Percentiles rank a stretch among this genome's conserved stretches.
These are phyloP conservation scores for Ceratocystis huliohia DNA, from an alignment of 2,329 filamentous ascomycete genomes.

Conservation along the genomic window DNA sequence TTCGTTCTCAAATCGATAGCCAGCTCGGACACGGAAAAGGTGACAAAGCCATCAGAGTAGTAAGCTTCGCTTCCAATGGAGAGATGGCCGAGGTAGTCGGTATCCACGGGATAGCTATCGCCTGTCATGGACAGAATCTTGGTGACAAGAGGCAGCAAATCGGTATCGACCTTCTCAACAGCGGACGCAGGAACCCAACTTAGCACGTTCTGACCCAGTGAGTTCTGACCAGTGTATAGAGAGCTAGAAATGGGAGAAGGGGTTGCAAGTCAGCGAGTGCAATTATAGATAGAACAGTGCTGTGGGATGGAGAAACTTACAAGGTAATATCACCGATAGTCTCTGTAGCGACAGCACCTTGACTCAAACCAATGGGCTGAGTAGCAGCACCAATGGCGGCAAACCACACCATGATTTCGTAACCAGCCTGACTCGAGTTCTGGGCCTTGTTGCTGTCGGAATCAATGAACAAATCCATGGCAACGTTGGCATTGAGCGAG, in stretches of 20 bases:
- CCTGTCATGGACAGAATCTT: slow-evolving; percentile 28
- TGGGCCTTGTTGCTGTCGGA: slow-evolving; percentile 30
- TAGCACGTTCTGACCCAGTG: slow-evolving; percentile 34
- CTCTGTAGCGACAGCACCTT: slow-evolving; percentile 28
- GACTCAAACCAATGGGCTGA: slow-evolving; percentile 35
- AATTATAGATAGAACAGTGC: neutral
- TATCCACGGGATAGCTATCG: slow-evolving; percentile 29
- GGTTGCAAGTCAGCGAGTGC: neutral
- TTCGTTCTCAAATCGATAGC: slow-evolving; percentile 29
- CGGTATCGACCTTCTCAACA: slow-evolving; percentile 34
- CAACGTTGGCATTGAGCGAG: slow-evolving; percentile 42
- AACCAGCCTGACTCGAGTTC: slow-evolving; percentile 32
- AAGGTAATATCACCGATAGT: slow-evolving; percentile 33
- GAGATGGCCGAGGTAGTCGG: slow-evolving; percentile 40
- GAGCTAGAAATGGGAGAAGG: slow-evolving; percentile 26
- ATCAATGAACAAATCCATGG: slow-evolving; percentile 47
- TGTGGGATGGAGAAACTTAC: slow-evolving; percentile 26
- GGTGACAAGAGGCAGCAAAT: slow-evolving; percentile 35
- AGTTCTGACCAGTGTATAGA: slow-evolving; percentile 34
- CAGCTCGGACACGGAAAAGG: slow-evolving; percentile 34
- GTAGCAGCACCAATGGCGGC: slow-evolving; percentile 35
- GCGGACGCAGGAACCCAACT: slow-evolving; percentile 35
- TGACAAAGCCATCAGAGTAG: slow-evolving; percentile 33
- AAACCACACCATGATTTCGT: slow-evolving; percentile 48
- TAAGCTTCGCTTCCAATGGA: slow-evolving; percentile 41